Evolutionary conservation across 140 eudicot genomes (phyloP).

Genomic region (Flaveria floridana): DNA sequence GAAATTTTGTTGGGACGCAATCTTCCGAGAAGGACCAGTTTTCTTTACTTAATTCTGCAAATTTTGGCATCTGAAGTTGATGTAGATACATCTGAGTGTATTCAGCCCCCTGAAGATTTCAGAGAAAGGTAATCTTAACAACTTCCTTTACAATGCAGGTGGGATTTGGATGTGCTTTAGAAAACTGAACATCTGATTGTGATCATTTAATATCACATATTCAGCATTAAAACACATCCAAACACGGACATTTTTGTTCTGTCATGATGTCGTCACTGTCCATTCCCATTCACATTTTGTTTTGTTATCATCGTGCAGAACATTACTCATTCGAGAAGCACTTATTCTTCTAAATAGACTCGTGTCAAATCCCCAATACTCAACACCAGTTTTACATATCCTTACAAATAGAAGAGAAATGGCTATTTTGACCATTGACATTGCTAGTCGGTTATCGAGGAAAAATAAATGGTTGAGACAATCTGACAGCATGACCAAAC

Average conservation of each 20-base stretch:
- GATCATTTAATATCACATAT: background rate
- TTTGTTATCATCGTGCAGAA: conserved; percentile 41
- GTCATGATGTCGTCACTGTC: background rate
- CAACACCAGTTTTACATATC: conserved; percentile 51
- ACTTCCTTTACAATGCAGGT: background rate
- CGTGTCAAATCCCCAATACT: conserved; percentile 63
- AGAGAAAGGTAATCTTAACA: conserved; percentile 60
- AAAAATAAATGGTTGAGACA: conserved; percentile 42
- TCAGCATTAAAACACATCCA: background rate
- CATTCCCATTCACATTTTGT: background rate
- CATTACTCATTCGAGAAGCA: conserved; percentile 73
- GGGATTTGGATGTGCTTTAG: conserved; percentile 12
- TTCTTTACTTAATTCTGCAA: conserved; percentile 56
- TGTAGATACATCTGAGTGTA: conserved; percentile 42
- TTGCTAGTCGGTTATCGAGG: conserved; percentile 58
- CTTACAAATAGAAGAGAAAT: conserved; percentile 64
- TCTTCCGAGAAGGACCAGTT: conserved; percentile 45
- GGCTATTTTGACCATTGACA: conserved; percentile 54
- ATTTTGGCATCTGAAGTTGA: conserved; percentile 65
- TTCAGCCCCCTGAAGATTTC: conserved; percentile 43
- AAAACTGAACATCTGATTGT: background rate
- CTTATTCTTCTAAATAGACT: conserved; percentile 73
- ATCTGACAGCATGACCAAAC: conserved; percentile 42
- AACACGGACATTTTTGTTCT: background rate
- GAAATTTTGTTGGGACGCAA: conserved; percentile 60